Evolutionary conservation across 352 stramenopile genomes (phyloP).

Genomic region (Phytophthora vignae): DNA sequence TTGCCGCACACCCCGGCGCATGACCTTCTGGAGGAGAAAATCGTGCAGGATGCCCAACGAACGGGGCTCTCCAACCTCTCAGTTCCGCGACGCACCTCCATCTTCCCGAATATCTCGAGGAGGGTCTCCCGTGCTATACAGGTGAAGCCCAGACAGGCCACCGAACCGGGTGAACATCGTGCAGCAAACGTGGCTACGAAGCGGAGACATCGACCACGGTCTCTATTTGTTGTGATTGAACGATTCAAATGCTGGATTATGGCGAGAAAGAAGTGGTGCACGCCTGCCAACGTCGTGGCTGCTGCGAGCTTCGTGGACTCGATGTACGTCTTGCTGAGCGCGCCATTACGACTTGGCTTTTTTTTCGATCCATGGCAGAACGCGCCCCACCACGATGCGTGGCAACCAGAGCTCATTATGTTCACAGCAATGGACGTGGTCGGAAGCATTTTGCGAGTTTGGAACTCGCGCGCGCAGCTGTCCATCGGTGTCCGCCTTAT

Average conservation of each 20-base stretch:
- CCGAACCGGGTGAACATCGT: neutral
- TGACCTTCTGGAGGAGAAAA: constrained; percentile 28
- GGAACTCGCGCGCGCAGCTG: constrained; percentile 30
- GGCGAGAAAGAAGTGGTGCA: constrained; percentile 22
- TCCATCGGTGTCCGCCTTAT: constrained; percentile 16
- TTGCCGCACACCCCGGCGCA: constrained; percentile 24
- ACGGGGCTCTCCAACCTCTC: constrained; percentile 33
- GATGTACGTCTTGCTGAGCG: constrained; percentile 47
- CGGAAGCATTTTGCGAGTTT: constrained; percentile 38
- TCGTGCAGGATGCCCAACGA: constrained; percentile 33
- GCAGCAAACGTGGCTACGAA: neutral
- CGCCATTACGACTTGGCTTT: constrained; percentile 53
- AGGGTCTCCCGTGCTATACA: constrained; percentile 12
- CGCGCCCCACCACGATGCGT: constrained; percentile 11
- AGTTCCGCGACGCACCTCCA: constrained; percentile 19
- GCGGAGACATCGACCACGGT: constrained; percentile 8
- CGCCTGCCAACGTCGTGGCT: constrained; percentile 22
- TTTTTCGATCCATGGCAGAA: constrained; percentile 49
- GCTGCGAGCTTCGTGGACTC: constrained; percentile 45
- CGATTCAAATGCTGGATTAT: constrained; percentile 22
- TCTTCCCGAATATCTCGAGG: constrained; percentile 25
- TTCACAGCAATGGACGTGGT: constrained; percentile 43
- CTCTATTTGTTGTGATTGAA: constrained; percentile 21
- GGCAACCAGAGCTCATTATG: constrained; percentile 33
- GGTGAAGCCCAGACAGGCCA: constrained; percentile 13